Percentiles rank a stretch among this genome's conserved stretches.
Evolutionary conservation across 352 stramenopile genomes (phyloP).

Genomic region (Phytophthora sansomeana): DNA sequence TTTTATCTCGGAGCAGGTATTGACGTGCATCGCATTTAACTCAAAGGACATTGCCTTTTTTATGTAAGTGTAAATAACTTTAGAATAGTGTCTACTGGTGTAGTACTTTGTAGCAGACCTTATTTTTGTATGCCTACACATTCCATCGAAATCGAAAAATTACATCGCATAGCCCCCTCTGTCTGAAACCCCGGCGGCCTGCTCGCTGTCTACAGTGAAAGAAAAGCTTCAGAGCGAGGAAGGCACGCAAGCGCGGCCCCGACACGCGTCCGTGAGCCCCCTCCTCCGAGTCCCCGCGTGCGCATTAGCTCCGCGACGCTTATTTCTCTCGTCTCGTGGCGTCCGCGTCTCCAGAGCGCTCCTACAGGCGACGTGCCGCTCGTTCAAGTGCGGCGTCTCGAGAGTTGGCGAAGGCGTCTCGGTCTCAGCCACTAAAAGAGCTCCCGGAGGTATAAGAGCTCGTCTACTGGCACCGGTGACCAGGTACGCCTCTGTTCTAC

Average conservation of each 20-base stretch:
- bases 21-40: too few species aligned
- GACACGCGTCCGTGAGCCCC: conserved; percentile 22
- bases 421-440: conserved; percentile 14
- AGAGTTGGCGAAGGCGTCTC: not conserved
- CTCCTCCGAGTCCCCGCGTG: conserved; percentile 15
- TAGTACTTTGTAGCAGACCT: not conserved
- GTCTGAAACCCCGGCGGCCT: conserved; percentile 33
- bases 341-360: conserved; percentile 8
- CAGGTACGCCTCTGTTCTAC: conserved; percentile 14
- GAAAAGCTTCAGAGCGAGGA: conserved; percentile 48
- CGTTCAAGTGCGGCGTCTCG: conserved; percentile 15
- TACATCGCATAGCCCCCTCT: not conserved
- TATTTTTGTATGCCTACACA: not conserved
- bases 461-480: not conserved
- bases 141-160: not conserved
- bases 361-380: conserved; percentile 21
- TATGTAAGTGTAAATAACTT: too few species aligned
- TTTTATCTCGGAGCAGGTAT: too few species aligned
- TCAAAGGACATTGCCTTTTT: too few species aligned
- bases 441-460: conserved; percentile 22
- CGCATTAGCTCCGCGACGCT: conserved; percentile 10
- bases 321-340: conserved; percentile 24
- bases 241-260: conserved; percentile 22
- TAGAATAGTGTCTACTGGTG: not conserved
- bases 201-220: conserved; percentile 48